Conservation (phyloP, 2,329 filamentous ascomycete species). For the Claviceps humidiphila region DNA sequence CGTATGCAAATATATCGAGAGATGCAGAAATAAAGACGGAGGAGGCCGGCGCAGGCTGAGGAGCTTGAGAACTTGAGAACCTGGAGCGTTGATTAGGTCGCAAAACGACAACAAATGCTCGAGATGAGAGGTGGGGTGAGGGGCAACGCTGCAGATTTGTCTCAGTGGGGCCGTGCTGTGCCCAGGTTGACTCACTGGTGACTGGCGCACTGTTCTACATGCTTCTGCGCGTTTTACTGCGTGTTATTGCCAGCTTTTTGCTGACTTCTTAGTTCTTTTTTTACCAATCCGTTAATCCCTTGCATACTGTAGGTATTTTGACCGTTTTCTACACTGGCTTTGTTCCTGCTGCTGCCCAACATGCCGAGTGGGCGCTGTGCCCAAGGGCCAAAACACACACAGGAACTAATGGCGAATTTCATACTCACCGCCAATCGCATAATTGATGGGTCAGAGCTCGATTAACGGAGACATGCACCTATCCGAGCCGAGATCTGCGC, state of each 20-base stretch:
- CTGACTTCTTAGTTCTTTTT: too few relatives aligned
- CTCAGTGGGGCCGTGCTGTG: constrained; percentile 9
- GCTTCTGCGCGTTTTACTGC: too few relatives aligned
- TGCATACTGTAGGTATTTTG: too few relatives aligned
- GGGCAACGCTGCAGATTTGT: constrained; percentile 23
- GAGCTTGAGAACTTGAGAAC: constrained; percentile 2
- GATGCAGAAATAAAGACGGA: constrained; percentile 2
- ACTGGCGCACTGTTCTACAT: too few relatives aligned
- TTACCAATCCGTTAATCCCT: too few relatives aligned
- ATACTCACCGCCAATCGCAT: constrained; percentile 16
- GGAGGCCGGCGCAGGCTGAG: constrained; percentile 1
- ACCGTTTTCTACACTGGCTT: too few relatives aligned
- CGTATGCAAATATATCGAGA: constrained; percentile 1
- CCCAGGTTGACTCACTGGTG: constrained; percentile 8
- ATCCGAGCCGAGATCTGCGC: background rate
- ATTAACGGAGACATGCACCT: constrained; percentile 10
- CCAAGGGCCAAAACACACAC: too few relatives aligned
- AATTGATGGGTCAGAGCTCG: constrained; percentile 13
- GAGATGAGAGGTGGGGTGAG: constrained; percentile 18
- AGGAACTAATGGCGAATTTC: background rate
- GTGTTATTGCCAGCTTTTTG: too few relatives aligned
- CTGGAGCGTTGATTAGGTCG: constrained; percentile 16
- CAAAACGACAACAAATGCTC: constrained; percentile 15
- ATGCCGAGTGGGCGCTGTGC: too few relatives aligned
- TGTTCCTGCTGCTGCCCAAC: background rate